phyloP scores from a whole-genome alignment of 2,329 filamentous ascomycete genomes.

The Colletotrichum simmondsii region DNA sequence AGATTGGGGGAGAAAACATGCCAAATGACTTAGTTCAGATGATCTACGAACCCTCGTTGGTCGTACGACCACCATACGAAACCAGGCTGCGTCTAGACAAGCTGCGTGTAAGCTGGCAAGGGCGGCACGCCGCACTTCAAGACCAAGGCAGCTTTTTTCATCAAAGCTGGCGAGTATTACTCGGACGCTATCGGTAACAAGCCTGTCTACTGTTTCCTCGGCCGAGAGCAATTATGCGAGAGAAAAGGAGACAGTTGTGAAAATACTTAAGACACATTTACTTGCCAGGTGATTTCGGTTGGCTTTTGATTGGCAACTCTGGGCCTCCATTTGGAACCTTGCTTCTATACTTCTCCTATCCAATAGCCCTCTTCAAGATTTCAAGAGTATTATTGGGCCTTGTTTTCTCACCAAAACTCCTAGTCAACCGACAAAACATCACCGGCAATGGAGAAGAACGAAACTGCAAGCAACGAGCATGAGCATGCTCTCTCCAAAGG shows the following conservation, averaged over 20 bases:
- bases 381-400: too few species aligned
- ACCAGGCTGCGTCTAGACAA: not conserved
- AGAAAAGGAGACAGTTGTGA: not conserved
- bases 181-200: too few species aligned
- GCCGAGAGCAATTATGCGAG: not conserved
- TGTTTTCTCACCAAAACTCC: not conserved
- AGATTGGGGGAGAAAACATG: conserved; percentile 20
- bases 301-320: not conserved
- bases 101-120: too few species aligned
- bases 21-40: conserved; percentile 9
- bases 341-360: not conserved
- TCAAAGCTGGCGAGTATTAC: too few species aligned
- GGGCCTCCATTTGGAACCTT: not conserved
- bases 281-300: not conserved
- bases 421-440: not conserved
- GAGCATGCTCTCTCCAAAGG: conserved; percentile 24
- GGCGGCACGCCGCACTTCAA: too few species aligned
- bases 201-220: not conserved
- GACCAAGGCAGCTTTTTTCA: too few species aligned
- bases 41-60: not conserved
- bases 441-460: conserved; percentile 35
- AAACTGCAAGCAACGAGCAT: conserved; percentile 23
- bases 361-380: not conserved
- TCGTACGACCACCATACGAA: conserved; percentile 13
- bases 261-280: not conserved